A percentile compares a stretch with the other conserved stretches of the same genome.
Evolutionary conservation across 257 asterid genomes (phyloP).

Genomic region (Plantago elongata): DNA sequence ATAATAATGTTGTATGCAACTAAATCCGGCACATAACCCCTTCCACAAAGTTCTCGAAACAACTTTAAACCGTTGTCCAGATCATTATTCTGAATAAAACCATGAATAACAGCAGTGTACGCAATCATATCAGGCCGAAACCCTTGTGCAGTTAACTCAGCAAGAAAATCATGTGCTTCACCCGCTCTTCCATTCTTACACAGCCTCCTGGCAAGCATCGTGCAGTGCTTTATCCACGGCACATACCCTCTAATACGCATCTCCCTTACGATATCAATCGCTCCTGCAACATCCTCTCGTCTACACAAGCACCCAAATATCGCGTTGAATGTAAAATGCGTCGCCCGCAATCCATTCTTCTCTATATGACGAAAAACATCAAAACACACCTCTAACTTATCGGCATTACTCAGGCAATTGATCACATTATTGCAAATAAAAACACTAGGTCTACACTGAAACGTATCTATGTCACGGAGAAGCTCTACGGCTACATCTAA

Average conservation of each 20-base stretch:
- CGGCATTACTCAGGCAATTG: slow-evolving; percentile 48
- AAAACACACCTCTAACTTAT: slow-evolving; percentile 51
- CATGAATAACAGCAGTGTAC: slow-evolving; percentile 64
- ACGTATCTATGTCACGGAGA: slow-evolving; percentile 45
- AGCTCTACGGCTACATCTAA: slow-evolving; percentile 62
- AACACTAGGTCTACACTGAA: slow-evolving; percentile 49
- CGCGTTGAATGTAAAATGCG: slow-evolving; percentile 80
- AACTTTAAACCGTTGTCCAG: slow-evolving; percentile 53
- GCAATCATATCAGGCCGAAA: slow-evolving; percentile 73
- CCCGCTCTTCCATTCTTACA: slow-evolving; percentile 52
- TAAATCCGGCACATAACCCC: slow-evolving; percentile 74
- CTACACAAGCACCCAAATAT: slow-evolving; percentile 77
- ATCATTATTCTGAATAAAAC: slow-evolving; percentile 52
- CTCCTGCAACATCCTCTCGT: slow-evolving; percentile 47
- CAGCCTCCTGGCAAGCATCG: slow-evolving; percentile 57
- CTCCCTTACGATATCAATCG: slow-evolving; percentile 55
- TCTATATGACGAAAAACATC: slow-evolving; percentile 64
- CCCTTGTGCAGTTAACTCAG: slow-evolving; percentile 56
- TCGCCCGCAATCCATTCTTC: slow-evolving; percentile 53
- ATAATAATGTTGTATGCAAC: slow-evolving; percentile 72
- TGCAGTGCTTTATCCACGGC: slow-evolving; percentile 88
- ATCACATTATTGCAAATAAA: slow-evolving; percentile 66
- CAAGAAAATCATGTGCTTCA: slow-evolving; percentile 67
- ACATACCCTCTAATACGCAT: slow-evolving; percentile 67
- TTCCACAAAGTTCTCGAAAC: slow-evolving; percentile 52